Conservation (phyloP, 768 basidiomycete genomes). For the Tricholoma terreum region DNA sequence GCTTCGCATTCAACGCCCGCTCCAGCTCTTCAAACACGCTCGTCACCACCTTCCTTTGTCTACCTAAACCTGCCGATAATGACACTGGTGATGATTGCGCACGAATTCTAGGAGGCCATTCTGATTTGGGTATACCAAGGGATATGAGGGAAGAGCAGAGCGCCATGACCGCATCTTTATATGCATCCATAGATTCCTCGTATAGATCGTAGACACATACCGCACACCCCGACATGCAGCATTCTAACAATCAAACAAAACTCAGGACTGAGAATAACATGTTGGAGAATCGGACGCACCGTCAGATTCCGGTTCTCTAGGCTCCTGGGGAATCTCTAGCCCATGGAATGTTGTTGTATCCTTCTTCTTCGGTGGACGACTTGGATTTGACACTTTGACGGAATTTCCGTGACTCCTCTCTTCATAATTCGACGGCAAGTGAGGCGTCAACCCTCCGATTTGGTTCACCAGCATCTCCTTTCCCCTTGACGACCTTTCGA, state of each 20-base stretch:
- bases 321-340: slow-evolving; percentile 57
- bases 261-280: neutral
- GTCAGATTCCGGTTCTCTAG: slow-evolving; percentile 61
- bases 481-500: slow-evolving; percentile 51
- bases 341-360: slow-evolving; percentile 43
- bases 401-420: neutral
- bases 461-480: slow-evolving; percentile 36
- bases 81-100: neutral
- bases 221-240: slow-evolving; percentile 94
- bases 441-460: slow-evolving; percentile 18
- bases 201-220: slow-evolving; percentile 91
- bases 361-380: neutral
- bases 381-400: neutral
- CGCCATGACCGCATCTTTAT: slow-evolving; percentile 50
- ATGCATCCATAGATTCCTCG: slow-evolving; percentile 65
- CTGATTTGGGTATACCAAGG: slow-evolving; percentile 45
- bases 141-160: slow-evolving; percentile 50
- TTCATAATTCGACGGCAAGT: neutral
- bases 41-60: slow-evolving; percentile 37
- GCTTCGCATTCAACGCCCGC: slow-evolving; percentile 48
- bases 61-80: slow-evolving; percentile 4
- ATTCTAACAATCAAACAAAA: slow-evolving; percentile 50
- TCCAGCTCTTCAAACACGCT: slow-evolving; percentile 77
- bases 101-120: slow-evolving; percentile 65
- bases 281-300: slow-evolving; percentile 38